Conservation (phyloP, 2,329 filamentous ascomycete genomes). For the Alternaria consortialis region DNA sequence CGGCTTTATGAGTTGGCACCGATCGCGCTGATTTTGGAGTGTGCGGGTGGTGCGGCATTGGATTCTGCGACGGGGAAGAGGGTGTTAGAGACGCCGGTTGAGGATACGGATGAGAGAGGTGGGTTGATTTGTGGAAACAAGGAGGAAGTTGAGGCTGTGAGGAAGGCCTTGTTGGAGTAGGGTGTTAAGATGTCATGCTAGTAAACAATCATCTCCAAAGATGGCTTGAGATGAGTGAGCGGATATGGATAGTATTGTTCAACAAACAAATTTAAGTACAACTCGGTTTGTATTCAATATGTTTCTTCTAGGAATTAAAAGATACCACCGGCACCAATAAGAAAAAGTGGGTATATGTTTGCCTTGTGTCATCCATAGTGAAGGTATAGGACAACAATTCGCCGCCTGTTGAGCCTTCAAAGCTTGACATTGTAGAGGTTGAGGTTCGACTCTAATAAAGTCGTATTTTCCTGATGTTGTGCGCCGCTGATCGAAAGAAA, state of each 20-base stretch:
- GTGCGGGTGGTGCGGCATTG: constrained; percentile 65
- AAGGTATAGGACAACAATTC: not conserved
- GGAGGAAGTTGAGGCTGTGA: constrained; percentile 40
- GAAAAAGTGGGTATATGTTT: not conserved
- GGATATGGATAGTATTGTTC: not conserved
- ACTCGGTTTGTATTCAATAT: not conserved
- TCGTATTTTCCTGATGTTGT: not conserved
- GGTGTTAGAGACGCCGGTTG: constrained; percentile 32
- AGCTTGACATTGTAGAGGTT: not conserved
- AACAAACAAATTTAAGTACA: not conserved
- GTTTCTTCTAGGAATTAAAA: not conserved
- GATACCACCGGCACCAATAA: not conserved
- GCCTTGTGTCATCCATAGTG: not conserved
- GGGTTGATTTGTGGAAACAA: constrained; percentile 45
- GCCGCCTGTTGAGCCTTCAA: not conserved
- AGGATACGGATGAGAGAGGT: constrained; percentile 43
- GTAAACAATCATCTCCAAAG: not conserved
- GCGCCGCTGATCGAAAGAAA: not conserved
- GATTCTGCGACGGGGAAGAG: constrained; percentile 54
- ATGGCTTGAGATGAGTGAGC: not conserved
- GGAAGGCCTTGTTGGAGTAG: constrained; percentile 5
- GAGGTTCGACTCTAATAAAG: not conserved
- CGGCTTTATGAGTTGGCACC: constrained; percentile 68
- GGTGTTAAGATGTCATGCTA: not conserved
- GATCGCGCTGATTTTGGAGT: constrained; percentile 68